phyloP scores from a whole-genome alignment of 495 filamentous ascomycete species.

The Penicillium parvum region DNA sequence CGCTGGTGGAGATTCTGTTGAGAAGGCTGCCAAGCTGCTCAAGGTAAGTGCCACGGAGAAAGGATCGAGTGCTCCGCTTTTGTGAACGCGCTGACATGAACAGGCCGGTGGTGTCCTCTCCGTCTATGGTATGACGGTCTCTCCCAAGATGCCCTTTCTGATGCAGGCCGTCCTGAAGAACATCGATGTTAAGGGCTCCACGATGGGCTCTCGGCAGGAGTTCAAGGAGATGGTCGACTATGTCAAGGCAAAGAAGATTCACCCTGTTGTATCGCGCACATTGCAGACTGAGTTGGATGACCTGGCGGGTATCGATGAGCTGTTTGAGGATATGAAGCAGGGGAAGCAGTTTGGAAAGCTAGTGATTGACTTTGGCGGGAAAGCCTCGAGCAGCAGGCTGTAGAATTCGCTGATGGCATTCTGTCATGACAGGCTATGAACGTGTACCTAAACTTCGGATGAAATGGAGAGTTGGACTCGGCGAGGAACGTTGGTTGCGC shows the following conservation, averaged over 20 bases:
- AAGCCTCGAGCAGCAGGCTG: constrained; percentile 39
- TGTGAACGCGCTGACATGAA: neutral
- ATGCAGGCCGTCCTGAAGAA: constrained; percentile 73
- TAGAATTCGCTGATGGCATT: constrained; percentile 17
- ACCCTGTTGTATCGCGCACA: constrained; percentile 59
- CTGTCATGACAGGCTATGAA: neutral
- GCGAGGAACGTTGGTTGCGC: neutral
- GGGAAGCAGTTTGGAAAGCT: constrained; percentile 78
- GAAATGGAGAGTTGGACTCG: neutral
- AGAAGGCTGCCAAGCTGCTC: constrained; percentile 51
- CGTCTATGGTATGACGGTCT: constrained; percentile 74
- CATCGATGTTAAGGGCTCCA: constrained; percentile 65
- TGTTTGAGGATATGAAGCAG: constrained; percentile 72
- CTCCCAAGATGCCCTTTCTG: constrained; percentile 65
- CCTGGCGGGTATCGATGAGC: constrained; percentile 56
- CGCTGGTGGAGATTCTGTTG: constrained; percentile 68
- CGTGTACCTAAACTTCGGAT: neutral
- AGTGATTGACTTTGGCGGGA: constrained; percentile 52
- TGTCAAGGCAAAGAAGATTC: constrained; percentile 58
- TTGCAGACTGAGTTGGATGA: constrained; percentile 59
- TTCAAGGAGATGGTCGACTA: constrained; percentile 75
- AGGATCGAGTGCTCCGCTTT: neutral
- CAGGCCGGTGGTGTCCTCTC: constrained; percentile 62
- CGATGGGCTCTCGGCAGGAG: constrained; percentile 73
- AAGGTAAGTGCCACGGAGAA: constrained; percentile 37